A percentile compares a stretch with the other conserved stretches of the same genome.
phyloP scores from a whole-genome alignment of 2,329 filamentous ascomycete species.

The Penicillium sp. region DNA sequence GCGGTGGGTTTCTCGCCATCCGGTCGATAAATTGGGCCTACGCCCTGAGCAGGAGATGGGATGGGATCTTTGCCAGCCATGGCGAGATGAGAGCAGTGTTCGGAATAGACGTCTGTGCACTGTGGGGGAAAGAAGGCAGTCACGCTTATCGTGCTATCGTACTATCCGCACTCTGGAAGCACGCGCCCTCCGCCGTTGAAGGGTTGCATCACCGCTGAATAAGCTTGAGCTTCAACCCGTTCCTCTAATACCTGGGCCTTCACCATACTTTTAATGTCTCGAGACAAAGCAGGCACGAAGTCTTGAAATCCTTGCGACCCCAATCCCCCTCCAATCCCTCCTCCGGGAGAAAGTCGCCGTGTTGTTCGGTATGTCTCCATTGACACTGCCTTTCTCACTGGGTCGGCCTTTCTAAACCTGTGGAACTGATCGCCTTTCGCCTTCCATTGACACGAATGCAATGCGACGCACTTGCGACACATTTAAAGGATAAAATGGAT shows the following conservation, averaged over 20 bases:
- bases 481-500: conserved; percentile 15
- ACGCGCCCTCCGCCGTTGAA: background rate
- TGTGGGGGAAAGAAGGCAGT: conserved; percentile 12
- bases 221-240: background rate
- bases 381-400: background rate
- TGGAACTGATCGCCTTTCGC: background rate
- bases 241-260: background rate
- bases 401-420: background rate
- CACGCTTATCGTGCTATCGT: conserved; percentile 15
- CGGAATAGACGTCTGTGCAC: background rate
- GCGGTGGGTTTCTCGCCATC: conserved; percentile 77
- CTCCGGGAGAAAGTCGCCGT: background rate
- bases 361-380: background rate
- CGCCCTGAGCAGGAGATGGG: conserved; percentile 58
- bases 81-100: conserved; percentile 5
- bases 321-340: background rate
- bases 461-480: conserved; percentile 1
- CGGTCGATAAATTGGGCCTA: conserved; percentile 77
- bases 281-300: background rate
- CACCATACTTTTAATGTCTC: background rate
- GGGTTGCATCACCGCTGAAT: background rate
- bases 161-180: background rate
- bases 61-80: conserved; percentile 30
- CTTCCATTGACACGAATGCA: background rate
- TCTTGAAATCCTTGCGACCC: background rate